Evolutionary conservation across 352 stramenopile genomes (phyloP).

Genomic region (Globisporangium paroecandrum): DNA sequence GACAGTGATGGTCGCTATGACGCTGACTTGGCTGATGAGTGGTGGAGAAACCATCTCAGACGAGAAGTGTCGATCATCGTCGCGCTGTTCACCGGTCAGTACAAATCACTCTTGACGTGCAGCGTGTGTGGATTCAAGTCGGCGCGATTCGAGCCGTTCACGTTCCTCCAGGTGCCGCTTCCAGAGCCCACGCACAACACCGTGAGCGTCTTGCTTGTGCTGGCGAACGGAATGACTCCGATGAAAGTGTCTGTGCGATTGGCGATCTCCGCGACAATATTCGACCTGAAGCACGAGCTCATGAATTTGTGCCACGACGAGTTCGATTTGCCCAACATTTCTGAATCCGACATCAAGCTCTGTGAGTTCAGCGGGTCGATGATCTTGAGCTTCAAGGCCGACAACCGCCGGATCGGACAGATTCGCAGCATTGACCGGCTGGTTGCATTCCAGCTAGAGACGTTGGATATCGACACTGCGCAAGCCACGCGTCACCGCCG

Average conservation of each 20-base stretch:
- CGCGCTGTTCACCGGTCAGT: slow-evolving; percentile 99
- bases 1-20: slow-evolving; percentile 97
- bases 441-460: slow-evolving; percentile 83
- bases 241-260: slow-evolving; percentile 81
- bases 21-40: slow-evolving; percentile 97
- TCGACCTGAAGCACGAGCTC: slow-evolving; percentile 83
- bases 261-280: slow-evolving; percentile 79
- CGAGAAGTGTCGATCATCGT: slow-evolving; percentile 98
- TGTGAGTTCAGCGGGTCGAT: slow-evolving; percentile 85
- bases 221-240: slow-evolving; percentile 65
- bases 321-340: slow-evolving; percentile 59
- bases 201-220: slow-evolving; percentile 75
- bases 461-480: slow-evolving; percentile 61
- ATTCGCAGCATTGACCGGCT: slow-evolving; percentile 85
- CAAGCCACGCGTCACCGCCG: slow-evolving; percentile 70
- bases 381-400: slow-evolving; percentile 86
- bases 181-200: slow-evolving; percentile 85
- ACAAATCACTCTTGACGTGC: slow-evolving; percentile 97
- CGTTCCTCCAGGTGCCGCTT: slow-evolving; percentile 82
- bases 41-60: slow-evolving; percentile 98
- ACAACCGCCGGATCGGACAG: slow-evolving; percentile 78
- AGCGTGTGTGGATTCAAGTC: slow-evolving; percentile 94
- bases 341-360: slow-evolving; percentile 79
- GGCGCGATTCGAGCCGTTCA: slow-evolving; percentile 93
- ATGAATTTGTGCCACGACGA: slow-evolving; percentile 78